Base-by-base conservation (phyloP, 2,329 filamentous ascomycete species). In the Lecanoromycetidae sp. region DNA sequence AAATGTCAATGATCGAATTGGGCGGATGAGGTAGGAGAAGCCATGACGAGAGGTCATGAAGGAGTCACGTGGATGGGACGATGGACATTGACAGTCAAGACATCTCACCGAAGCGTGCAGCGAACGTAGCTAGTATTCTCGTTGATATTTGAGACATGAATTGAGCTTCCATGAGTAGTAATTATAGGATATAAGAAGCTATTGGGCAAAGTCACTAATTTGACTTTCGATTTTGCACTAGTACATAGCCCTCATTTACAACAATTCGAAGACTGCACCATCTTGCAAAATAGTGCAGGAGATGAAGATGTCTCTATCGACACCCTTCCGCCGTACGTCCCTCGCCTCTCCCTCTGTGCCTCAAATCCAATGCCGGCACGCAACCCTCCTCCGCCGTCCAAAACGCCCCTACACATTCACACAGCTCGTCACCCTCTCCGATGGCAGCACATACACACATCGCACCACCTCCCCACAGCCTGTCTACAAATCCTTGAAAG, bases 401-500 rank as follows among this genome's bases (percentile, higher is more conserved):
- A 84, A 87, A 60, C 79, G 88, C 5, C 90, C 91, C 34, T 96
- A 95, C 74, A 86, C 82, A 56, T 96, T 95, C 73, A 95, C 90
- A n/a, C 91, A 98, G 68, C 77, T 98, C 51, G 74, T 98, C 56
- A 88, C 87, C 45, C 82, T 96, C 54, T 86, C 83, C 33, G 91
- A 98, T 71, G 91, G 91, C 57, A 84, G 79, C 59, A 84, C 88
- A 51, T 96, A 69, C 61, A 65, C 64, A 15, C 67, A 70, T 55
- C 69, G 69, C 55, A 72, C 69, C 34, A 71, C 68, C 38, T 71
- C 69, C 5, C 69, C 69, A 2, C 58, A 68, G 19, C 71, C 78
- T 6, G 68, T 81, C 50, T 79, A 80, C 65, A 70, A 71, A 55
- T 72, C 68, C 44, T 75, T 73, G 51, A 93, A 94, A 67, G 91